A percentile compares a stretch with the other conserved stretches of the same genome.
These are phyloP conservation scores for Rhamnella rubrinervis DNA, from an alignment of 331 rosid genomes.

Conservation along the genomic window DNA sequence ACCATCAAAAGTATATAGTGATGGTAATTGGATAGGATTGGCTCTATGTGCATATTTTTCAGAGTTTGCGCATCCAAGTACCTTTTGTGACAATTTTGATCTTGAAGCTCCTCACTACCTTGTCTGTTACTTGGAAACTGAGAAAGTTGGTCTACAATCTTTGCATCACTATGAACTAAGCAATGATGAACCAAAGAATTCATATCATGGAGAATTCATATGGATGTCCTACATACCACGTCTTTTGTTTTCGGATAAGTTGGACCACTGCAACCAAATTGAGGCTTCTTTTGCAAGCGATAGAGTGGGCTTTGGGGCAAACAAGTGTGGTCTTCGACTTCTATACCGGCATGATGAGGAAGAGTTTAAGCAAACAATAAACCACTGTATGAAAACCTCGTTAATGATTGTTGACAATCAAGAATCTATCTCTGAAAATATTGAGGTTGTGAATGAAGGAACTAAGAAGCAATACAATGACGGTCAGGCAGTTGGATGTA, in stretches of 20 bases:
- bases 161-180: constrained; percentile 6
- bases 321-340: constrained; percentile 6
- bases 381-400: background rate
- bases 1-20: background rate
- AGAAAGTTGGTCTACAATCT: background rate
- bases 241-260: background rate
- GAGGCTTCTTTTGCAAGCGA: constrained; percentile 12
- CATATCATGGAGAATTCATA: constrained; percentile 7
- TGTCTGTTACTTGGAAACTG: constrained; percentile 2
- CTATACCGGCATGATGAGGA: background rate
- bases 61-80: background rate
- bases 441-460: no score
- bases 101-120: constrained; percentile 7
- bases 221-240: constrained; percentile 23
- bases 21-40: constrained; percentile 14
- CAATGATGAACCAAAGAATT: constrained; percentile 8
- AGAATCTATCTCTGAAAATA: background rate
- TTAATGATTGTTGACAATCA: background rate
- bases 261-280: background rate
- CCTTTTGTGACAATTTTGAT: background rate
- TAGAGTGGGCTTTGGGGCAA: background rate
- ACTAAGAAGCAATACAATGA: no score
- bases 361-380: background rate
- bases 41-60: constrained; percentile 20
- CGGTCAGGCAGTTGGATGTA: no score